phyloP scores from a whole-genome alignment of 2,329 filamentous ascomycete genomes.

The Hypocreales sp. region DNA sequence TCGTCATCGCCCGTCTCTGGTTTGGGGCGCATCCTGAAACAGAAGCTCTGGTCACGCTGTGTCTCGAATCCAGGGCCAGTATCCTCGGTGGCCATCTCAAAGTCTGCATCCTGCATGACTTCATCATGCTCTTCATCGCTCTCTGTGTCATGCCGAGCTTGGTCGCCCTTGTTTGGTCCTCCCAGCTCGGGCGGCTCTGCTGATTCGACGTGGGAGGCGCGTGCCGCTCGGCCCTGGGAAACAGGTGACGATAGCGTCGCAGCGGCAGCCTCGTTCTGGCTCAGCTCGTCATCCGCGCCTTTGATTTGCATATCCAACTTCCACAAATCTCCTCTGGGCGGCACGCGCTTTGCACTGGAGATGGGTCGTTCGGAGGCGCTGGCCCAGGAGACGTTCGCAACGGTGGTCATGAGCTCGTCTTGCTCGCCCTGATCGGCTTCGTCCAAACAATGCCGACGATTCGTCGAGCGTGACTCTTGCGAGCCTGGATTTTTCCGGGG shows the following conservation, averaged over 20 bases:
- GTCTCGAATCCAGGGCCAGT: slow-evolving; percentile 5
- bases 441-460: neutral
- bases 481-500: no score
- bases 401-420: slow-evolving; percentile 5
- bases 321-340: slow-evolving; percentile 3
- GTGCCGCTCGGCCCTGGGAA: slow-evolving; percentile 7
- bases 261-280: slow-evolving; percentile 5
- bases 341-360: slow-evolving; percentile 5
- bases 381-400: slow-evolving; percentile 2
- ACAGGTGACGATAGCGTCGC: slow-evolving; percentile 12
- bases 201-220: neutral
- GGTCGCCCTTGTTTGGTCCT: neutral
- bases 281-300: slow-evolving; percentile 5
- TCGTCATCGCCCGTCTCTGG: neutral
- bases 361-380: neutral
- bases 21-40: slow-evolving; percentile 10
- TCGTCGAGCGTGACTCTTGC: neutral
- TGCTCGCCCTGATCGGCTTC: slow-evolving; percentile 3
- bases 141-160: neutral
- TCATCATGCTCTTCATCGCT: neutral
- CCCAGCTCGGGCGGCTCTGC: neutral
- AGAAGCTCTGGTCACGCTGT: slow-evolving; percentile 18
- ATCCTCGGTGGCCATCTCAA: neutral
- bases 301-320: slow-evolving; percentile 3
- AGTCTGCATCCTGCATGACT: neutral